Percentiles rank a stretch among this genome's conserved stretches.
These are phyloP conservation scores for Leucosporidium scottii DNA, from an alignment of 768 basidiomycete species.

Conservation along the genomic window DNA sequence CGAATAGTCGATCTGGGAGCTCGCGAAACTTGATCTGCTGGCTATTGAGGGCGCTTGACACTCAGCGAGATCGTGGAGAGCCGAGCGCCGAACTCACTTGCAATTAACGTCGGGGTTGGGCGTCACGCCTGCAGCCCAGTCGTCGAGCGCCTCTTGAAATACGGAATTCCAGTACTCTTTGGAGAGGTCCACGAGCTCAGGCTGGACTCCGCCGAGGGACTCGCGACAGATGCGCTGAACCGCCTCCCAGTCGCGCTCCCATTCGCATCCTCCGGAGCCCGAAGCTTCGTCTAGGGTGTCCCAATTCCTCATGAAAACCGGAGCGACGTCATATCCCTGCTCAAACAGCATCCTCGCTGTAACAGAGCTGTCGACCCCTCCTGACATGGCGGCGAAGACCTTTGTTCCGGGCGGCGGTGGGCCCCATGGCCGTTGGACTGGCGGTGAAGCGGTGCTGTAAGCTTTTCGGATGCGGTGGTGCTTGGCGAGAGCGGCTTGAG, in stretches of 20 bases:
- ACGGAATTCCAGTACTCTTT: conserved; percentile 85
- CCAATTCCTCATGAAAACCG: conserved; percentile 96
- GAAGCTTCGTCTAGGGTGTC: conserved; percentile 74
- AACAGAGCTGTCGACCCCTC: conserved; percentile 91
- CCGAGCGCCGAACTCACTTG: conserved; percentile 54
- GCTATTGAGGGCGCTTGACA: not conserved
- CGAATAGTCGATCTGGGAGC: conserved; percentile 57
- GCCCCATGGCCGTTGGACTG: not conserved
- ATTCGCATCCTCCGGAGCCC: conserved; percentile 78
- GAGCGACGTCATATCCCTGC: conserved; percentile 50
- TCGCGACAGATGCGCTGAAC: conserved; percentile 67
- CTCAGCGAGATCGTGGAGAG: not conserved
- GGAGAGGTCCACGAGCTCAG: conserved; percentile 71
- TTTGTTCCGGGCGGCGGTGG: conserved; percentile 2
- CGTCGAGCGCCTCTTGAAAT: conserved; percentile 72
- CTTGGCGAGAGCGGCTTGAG: too few relatives aligned
- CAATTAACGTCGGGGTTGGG: conserved; percentile 93
- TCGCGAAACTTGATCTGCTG: conserved; percentile 88
- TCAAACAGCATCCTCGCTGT: conserved; percentile 67
- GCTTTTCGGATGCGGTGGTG: too few relatives aligned
- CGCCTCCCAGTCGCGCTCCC: conserved; percentile 92
- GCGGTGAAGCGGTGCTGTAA: too few relatives aligned
- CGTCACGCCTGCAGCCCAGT: conserved; percentile 71
- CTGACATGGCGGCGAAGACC: conserved; percentile 87
- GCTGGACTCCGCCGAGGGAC: conserved; percentile 63